Evolutionary conservation across 352 stramenopile species (phyloP), one percentile per base, ranked within the genome.

Genomic region (Aphanomyces invadans): DNA sequence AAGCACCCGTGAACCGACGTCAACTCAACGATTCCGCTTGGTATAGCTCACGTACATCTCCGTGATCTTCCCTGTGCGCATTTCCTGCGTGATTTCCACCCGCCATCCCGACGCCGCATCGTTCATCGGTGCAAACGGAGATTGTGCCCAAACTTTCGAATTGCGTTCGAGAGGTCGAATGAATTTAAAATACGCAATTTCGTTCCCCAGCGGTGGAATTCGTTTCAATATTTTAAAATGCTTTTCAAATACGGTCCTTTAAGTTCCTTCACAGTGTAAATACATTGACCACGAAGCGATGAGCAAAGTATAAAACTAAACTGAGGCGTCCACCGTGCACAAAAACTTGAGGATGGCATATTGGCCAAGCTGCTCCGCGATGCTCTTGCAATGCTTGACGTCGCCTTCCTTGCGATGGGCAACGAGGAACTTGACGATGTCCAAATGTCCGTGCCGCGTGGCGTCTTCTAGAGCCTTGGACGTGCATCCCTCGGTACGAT

Each of bases 11-110:
- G 45, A 1, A 48, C n/a, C 11, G 23, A 59, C n/a, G n/a, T n/a
- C n/a, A n/a, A n/a, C n/a, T n/a, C n/a, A 4, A 15, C 3, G 25
- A 56, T 39, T 51, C 7, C 15, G 5, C 28, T n/a, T 38, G 62
- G 29, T 29, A 23, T 63, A 19, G 53, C 42, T 48, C 51, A 51
- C 78, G 72, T 78, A 92, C 84, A 92, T 91, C 73, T 90, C 79
- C 28, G 80, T 91, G 74, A 92, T 92, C 82, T 90, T 91, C 68
- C 86, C 78, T 76, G 90, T 92, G 71, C 84, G 84, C 78, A 83
- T 83, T 51, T 90, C 79, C 66, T 90, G 80, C 28, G 80, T 71
- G 65, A 92, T 84, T 72, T 92, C 82, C 25, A 81, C 76, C 0
- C 84, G 82, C 84, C 84, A 92, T 60, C 86, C 81, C 2, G 72